Percentiles rank a stretch among this genome's conserved stretches.
Conservation (phyloP, 169 alveolate species). For the Fabrea salina region DNA sequence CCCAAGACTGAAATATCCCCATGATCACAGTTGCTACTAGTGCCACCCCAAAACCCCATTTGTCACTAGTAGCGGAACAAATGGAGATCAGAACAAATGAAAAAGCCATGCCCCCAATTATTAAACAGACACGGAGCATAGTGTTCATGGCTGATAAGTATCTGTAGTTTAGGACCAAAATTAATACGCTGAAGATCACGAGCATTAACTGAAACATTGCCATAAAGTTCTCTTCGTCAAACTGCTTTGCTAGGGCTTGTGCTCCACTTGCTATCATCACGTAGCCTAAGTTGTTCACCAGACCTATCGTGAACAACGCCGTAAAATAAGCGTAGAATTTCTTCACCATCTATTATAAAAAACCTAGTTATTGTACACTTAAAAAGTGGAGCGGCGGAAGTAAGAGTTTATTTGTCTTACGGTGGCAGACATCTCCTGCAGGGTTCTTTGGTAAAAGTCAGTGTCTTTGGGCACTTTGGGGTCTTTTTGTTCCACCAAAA, state of each 20-base stretch:
- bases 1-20: conserved; percentile 43
- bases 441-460: too few relatives aligned
- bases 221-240: conserved; percentile 47
- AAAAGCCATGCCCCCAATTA: background rate
- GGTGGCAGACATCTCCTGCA: too few relatives aligned
- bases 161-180: conserved; percentile 3
- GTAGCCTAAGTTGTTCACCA: conserved; percentile 50
- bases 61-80: background rate
- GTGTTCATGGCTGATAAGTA: background rate
- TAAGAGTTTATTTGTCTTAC: too few relatives aligned
- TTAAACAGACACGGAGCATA: background rate
- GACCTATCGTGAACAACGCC: conserved; percentile 28
- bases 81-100: background rate
- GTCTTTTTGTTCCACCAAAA: too few relatives aligned
- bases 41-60: conserved; percentile 14
- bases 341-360: background rate
- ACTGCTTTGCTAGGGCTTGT: conserved; percentile 45
- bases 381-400: too few relatives aligned
- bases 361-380: too few relatives aligned
- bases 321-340: background rate
- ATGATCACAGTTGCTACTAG: conserved; percentile 41
- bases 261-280: conserved; percentile 48
- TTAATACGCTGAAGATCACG: background rate
- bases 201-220: conserved; percentile 38
- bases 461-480: too few relatives aligned